These are phyloP conservation scores for Sarocladium oryzae DNA, from an alignment of 2,329 filamentous ascomycete species.

Conservation along the genomic window DNA sequence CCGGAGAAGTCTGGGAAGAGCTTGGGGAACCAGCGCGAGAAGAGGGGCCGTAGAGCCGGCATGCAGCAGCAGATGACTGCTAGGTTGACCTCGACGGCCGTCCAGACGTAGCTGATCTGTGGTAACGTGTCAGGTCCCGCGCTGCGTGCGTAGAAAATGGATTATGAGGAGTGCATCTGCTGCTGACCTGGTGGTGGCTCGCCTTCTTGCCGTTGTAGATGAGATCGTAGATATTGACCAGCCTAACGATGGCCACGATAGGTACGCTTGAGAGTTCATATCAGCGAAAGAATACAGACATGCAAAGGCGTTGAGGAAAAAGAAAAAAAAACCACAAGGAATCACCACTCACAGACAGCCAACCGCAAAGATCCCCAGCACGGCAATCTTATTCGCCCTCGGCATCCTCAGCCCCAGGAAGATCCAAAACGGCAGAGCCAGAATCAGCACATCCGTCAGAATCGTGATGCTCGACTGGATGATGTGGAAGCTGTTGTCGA, in stretches of 20 bases:
- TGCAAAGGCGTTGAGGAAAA: too few species aligned
- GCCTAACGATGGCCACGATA: constrained; percentile 24
- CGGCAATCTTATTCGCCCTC: constrained; percentile 28
- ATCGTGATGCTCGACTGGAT: constrained; percentile 31
- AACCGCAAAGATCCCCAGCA: constrained; percentile 33
- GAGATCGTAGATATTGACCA: constrained; percentile 20
- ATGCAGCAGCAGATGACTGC: constrained; percentile 30
- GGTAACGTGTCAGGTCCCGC: too few species aligned
- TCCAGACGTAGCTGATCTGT: constrained; percentile 25
- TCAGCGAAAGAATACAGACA: too few species aligned
- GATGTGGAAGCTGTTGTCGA: constrained; percentile 28
- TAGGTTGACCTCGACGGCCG: constrained; percentile 28
- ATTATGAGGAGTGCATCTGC: too few species aligned
- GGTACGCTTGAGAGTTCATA: too few species aligned
- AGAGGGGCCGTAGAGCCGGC: constrained; percentile 28
- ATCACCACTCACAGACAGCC: constrained; percentile 32
- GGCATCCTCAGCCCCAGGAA: constrained; percentile 34
- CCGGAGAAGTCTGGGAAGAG: constrained; percentile 18
- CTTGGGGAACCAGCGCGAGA: constrained; percentile 26
- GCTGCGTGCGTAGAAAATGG: too few species aligned
- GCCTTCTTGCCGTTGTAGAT: constrained; percentile 15
- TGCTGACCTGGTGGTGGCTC: constrained; percentile 18
- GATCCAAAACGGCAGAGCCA: constrained; percentile 32
- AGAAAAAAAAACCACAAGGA: too few species aligned
- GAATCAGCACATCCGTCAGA: constrained; percentile 32